These are phyloP conservation scores for Zopfia rhizophila DNA, from an alignment of 2,329 filamentous ascomycete species.

Conservation along the genomic window DNA sequence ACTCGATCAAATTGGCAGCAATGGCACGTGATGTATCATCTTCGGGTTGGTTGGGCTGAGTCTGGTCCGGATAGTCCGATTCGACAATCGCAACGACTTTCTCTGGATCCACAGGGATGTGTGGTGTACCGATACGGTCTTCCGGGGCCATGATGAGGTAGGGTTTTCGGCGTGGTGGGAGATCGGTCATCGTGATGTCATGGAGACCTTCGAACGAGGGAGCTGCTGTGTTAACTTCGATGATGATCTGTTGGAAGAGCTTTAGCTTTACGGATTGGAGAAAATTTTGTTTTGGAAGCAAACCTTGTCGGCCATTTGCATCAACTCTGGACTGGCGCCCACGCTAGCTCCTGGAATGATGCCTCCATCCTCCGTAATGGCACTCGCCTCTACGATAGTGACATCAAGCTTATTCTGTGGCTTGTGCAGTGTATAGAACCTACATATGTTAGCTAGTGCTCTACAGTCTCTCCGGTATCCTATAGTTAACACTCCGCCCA, in stretches of 20 bases:
- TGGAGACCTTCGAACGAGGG: slow-evolving; percentile 89
- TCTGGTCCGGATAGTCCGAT: slow-evolving; percentile 82
- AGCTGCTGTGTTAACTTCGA: slow-evolving; percentile 89
- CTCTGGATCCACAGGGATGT: slow-evolving; percentile 85
- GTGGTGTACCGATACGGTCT: slow-evolving; percentile 84
- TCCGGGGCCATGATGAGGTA: slow-evolving; percentile 87
- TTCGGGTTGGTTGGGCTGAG: slow-evolving; percentile 78
- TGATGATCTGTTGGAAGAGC: slow-evolving; percentile 69
- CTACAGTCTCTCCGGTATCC: neutral
- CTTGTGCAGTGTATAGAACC: slow-evolving; percentile 85
- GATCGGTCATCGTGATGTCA: slow-evolving; percentile 89
- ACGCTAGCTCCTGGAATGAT: slow-evolving; percentile 89
- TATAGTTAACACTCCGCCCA: neutral
- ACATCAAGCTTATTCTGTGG: slow-evolving; percentile 80
- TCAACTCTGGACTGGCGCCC: slow-evolving; percentile 83
- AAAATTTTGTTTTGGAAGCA: slow-evolving; percentile 1
- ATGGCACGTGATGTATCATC: slow-evolving; percentile 79
- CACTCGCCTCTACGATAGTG: slow-evolving; percentile 84
- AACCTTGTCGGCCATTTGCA: slow-evolving; percentile 90
- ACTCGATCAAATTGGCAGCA: slow-evolving; percentile 82
- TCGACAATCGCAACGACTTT: slow-evolving; percentile 87
- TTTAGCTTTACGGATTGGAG: neutral
- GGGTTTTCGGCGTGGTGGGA: slow-evolving; percentile 83
- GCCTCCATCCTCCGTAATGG: slow-evolving; percentile 87
- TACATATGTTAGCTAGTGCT: slow-evolving; percentile 54